phyloP scores from a whole-genome alignment of 23 red algal species.

The Gracilariopsis chorda region DNA sequence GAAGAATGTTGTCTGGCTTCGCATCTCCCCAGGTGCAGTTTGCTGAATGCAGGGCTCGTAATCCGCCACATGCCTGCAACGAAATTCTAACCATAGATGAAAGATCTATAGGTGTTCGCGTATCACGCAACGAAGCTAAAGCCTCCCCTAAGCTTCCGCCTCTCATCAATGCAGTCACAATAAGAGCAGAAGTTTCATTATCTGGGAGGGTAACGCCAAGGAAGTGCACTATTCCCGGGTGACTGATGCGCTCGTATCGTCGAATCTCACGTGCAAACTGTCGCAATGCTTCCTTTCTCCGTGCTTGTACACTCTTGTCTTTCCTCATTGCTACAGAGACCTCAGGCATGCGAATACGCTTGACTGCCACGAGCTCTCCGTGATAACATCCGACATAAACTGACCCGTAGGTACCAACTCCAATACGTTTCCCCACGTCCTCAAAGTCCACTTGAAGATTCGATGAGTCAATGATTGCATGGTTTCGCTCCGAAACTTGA shows the following conservation, averaged over 20 bases:
- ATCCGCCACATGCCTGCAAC: constrained; percentile 42
- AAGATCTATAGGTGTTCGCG: neutral
- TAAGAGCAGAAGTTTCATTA: constrained; percentile 1
- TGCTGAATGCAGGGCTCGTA: constrained; percentile 39
- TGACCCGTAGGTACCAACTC: constrained; percentile 62
- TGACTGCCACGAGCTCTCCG: constrained; percentile 66
- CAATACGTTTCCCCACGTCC: constrained; percentile 27
- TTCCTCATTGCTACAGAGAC: neutral
- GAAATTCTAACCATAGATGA: constrained; percentile 20
- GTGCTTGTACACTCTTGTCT: neutral
- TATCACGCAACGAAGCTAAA: constrained; percentile 6
- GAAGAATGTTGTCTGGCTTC: constrained; percentile 61
- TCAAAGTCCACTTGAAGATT: constrained; percentile 33
- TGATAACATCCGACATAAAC: constrained; percentile 56
- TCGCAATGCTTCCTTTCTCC: neutral
- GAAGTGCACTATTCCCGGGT: constrained; percentile 56
- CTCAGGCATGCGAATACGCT: constrained; percentile 38
- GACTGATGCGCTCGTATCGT: constrained; percentile 41
- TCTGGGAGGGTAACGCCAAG: constrained; percentile 43
- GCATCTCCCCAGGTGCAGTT: constrained; percentile 55
- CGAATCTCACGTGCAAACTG: constrained; percentile 69
- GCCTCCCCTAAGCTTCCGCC: constrained; percentile 42
- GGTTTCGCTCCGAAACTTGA: neutral
- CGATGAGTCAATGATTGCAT: neutral
- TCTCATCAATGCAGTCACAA: constrained; percentile 59